phyloP scores from a whole-genome alignment of 2,329 filamentous ascomycete genomes.

The Calonectria honghensis region DNA sequence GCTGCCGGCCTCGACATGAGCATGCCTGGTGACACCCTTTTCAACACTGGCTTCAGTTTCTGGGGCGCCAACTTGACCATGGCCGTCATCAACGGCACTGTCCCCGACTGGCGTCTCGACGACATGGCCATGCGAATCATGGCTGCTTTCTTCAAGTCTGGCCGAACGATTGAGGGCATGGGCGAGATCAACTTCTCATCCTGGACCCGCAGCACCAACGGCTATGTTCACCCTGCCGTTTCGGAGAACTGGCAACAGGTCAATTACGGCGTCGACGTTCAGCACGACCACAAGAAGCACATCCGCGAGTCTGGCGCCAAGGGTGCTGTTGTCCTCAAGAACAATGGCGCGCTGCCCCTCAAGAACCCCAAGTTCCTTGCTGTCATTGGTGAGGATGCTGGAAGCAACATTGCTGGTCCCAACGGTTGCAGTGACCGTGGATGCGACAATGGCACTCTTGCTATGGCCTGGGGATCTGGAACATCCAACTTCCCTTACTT shows the following conservation, averaged over 20 bases:
- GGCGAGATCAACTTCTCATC: constrained; percentile 87
- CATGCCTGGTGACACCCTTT: constrained; percentile 90
- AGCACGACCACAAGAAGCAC: constrained; percentile 80
- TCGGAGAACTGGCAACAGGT: constrained; percentile 79
- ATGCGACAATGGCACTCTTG: constrained; percentile 77
- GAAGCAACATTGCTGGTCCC: constrained; percentile 82
- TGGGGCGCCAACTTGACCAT: constrained; percentile 93
- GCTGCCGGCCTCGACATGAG: constrained; percentile 87
- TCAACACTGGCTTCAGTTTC: constrained; percentile 83
- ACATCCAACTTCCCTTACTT: constrained; percentile 85
- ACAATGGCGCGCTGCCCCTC: constrained; percentile 84
- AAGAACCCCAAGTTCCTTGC: constrained; percentile 84
- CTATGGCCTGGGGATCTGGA: constrained; percentile 88
- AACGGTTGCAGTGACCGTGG: constrained; percentile 85
- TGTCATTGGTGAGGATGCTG: constrained; percentile 89
- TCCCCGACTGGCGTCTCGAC: constrained; percentile 90
- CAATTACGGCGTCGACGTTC: constrained; percentile 91
- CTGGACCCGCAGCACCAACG: constrained; percentile 87
- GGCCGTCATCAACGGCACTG: constrained; percentile 90
- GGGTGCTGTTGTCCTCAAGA: constrained; percentile 93
- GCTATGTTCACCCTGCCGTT: constrained; percentile 79
- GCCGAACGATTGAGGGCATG: constrained; percentile 68
- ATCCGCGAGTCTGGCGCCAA: constrained; percentile 87
- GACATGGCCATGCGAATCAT: constrained; percentile 94
- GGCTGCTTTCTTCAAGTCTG: constrained; percentile 81